phyloP scores from a whole-genome alignment of 164 flowering plant species.

The Cinnamomum micranthum region DNA sequence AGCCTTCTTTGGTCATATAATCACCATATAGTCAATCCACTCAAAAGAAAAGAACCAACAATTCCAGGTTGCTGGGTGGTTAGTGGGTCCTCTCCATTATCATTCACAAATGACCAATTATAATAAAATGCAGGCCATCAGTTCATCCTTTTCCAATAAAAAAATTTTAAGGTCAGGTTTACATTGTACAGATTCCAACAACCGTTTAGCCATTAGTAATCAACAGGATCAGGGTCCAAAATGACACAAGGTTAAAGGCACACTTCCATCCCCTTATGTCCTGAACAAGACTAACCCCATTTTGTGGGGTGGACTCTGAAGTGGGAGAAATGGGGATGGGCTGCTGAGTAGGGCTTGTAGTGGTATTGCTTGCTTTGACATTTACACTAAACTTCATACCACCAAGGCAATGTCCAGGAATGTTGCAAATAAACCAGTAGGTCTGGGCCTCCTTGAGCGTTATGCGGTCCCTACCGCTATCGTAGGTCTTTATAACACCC shows the following conservation, averaged over 20 bases:
- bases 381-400: slow-evolving; percentile 51
- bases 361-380: slow-evolving; percentile 11
- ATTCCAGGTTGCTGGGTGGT: too few species aligned
- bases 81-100: too few species aligned
- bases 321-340: neutral
- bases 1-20: too few species aligned
- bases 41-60: too few species aligned
- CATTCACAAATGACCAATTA: too few species aligned
- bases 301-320: neutral
- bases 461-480: slow-evolving; percentile 39
- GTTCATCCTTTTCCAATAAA: too few species aligned
- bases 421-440: slow-evolving; percentile 51
- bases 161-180: too few species aligned
- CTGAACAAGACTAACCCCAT: neutral
- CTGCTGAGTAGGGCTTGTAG: too few species aligned
- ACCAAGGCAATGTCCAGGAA: slow-evolving; percentile 42
- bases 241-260: neutral
- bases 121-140: too few species aligned
- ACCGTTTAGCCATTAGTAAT: neutral
- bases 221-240: neutral
- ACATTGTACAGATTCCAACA: neutral
- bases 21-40: too few species aligned
- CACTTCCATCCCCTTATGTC: neutral
- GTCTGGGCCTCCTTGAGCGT: slow-evolving; percentile 28
- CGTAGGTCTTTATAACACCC: slow-evolving; percentile 34